Evolutionary conservation across 805 yeast species (phyloP).

Genomic region (Saccharomycopsis guyanensis): DNA sequence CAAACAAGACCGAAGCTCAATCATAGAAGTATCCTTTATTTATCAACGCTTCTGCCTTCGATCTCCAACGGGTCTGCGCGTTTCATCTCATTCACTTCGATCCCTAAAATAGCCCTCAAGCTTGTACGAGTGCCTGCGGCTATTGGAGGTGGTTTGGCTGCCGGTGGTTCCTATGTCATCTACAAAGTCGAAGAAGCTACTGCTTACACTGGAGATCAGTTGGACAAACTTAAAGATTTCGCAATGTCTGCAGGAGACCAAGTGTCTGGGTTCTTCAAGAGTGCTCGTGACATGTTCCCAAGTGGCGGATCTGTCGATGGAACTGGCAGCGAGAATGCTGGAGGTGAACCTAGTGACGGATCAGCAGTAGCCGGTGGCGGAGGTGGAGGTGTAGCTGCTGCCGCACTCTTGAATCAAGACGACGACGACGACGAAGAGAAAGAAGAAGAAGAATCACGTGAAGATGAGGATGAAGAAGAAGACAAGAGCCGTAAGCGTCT

Average conservation of each 20-base stretch:
- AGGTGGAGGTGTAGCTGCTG: slow-evolving; percentile 43
- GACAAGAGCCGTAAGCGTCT: slow-evolving; percentile 43
- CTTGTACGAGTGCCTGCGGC: slow-evolving; percentile 65
- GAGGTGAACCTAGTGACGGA: slow-evolving; percentile 29
- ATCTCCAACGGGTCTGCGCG: not conserved
- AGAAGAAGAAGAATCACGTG: slow-evolving; percentile 23
- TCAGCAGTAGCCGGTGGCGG: slow-evolving; percentile 48
- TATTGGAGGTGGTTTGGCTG: slow-evolving; percentile 86
- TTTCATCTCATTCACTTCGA: slow-evolving; percentile 29
- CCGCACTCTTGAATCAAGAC: slow-evolving; percentile 25
- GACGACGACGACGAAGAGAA: slow-evolving; percentile 17
- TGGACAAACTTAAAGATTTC: slow-evolving; percentile 54
- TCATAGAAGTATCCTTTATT: slow-evolving; percentile 3
- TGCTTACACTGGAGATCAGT: slow-evolving; percentile 56
- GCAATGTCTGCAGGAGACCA: slow-evolving; percentile 47
- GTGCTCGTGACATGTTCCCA: slow-evolving; percentile 35
- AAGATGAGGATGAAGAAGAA: slow-evolving; percentile 43
- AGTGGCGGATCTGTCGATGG: slow-evolving; percentile 24
- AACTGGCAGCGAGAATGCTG: slow-evolving; percentile 25
- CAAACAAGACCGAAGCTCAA: slow-evolving; percentile 3
- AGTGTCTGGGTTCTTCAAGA: slow-evolving; percentile 23
- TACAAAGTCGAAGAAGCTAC: slow-evolving; percentile 89
- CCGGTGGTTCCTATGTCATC: slow-evolving; percentile 88
- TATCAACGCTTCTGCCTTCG: not conserved
- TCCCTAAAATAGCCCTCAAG: slow-evolving; percentile 49